A percentile compares a stretch with the other conserved stretches of the same genome.
Conservation (phyloP, 176 grass and related monocot genomes). For the Hordeum marinum region DNA sequence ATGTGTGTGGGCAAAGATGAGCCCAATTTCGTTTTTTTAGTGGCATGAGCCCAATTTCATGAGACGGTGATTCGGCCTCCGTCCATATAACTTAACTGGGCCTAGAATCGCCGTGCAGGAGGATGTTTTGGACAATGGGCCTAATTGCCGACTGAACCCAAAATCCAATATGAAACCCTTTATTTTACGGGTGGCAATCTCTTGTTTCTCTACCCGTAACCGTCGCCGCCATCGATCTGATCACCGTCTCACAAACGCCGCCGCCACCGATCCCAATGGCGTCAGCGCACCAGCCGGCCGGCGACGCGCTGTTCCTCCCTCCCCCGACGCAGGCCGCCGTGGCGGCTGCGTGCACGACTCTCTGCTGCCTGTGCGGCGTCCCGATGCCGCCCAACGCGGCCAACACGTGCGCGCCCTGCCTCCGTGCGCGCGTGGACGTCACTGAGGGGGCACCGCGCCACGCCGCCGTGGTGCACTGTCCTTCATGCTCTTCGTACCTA, state of each 20-base stretch:
- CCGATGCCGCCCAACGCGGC: slow-evolving; percentile 42
- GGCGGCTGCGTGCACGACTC: slow-evolving; percentile 42
- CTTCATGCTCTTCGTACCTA: slow-evolving; percentile 30
- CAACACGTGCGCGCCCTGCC: slow-evolving; percentile 60
- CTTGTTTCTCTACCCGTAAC: not conserved
- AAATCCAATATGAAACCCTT: too few species aligned
- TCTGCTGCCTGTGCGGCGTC: slow-evolving; percentile 59
- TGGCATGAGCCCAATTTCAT: too few species aligned
- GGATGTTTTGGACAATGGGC: too few species aligned
- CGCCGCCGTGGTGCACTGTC: not conserved
- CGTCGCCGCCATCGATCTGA: not conserved
- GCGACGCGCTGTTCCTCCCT: slow-evolving; percentile 21
- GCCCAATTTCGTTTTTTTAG: too few species aligned
- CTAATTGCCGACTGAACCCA: too few species aligned
- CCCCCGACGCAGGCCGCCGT: not conserved
- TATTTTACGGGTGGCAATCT: too few species aligned
- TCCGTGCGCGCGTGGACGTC: slow-evolving; percentile 41
- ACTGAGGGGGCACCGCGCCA: slow-evolving; percentile 39
- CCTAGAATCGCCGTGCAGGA: too few species aligned
- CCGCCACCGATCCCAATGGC: not conserved
- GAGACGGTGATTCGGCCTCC: too few species aligned
- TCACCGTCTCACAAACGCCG: too few species aligned
- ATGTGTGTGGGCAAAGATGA: too few species aligned
- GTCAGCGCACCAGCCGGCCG: slow-evolving; percentile 12
- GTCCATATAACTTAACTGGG: too few species aligned